Percentiles rank a stretch among this genome's conserved stretches.
Evolutionary conservation across 1,284 basidiomycete species (phyloP).

Genomic region (Mycena sp.): DNA sequence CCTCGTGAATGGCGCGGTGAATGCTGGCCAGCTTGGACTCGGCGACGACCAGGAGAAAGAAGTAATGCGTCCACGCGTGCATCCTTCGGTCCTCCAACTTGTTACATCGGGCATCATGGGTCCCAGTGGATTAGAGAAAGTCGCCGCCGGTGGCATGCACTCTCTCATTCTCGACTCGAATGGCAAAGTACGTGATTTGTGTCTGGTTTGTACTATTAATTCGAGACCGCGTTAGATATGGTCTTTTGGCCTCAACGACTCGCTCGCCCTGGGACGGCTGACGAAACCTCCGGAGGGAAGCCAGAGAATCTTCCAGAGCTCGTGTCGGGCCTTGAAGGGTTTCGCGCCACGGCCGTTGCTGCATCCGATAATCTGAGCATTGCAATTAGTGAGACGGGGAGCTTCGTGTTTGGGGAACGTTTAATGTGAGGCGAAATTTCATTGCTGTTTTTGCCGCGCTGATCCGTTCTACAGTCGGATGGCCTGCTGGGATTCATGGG

Average conservation of each 20-base stretch:
- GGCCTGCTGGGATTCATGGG: constrained; percentile 81
- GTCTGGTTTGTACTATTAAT: not conserved
- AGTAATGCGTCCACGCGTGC: constrained; percentile 18
- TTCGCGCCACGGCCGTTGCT: constrained; percentile 75
- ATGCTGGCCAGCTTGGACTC: constrained; percentile 18
- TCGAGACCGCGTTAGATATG: constrained; percentile 56
- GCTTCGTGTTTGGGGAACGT: constrained; percentile 84
- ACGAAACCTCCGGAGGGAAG: constrained; percentile 66
- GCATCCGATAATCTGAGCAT: constrained; percentile 82
- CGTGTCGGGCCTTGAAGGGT: constrained; percentile 58
- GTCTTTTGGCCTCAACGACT: constrained; percentile 87
- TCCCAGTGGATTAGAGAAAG: constrained; percentile 60
- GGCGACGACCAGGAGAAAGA: constrained; percentile 19
- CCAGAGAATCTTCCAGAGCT: constrained; percentile 59
- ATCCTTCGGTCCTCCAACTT: not conserved
- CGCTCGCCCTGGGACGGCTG: constrained; percentile 80
- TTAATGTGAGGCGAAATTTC: constrained; percentile 65
- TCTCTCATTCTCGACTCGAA: constrained; percentile 69
- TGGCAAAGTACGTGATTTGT: constrained; percentile 62
- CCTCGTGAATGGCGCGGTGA: constrained; percentile 14
- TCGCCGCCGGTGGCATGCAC: constrained; percentile 80
- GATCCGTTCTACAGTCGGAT: constrained; percentile 53
- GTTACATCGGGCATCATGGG: not conserved
- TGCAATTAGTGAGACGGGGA: constrained; percentile 76
- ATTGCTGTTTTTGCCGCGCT: constrained; percentile 4